A percentile compares a stretch with the other conserved stretches of the same genome.
Evolutionary conservation across 768 basidiomycete genomes (phyloP).

Genomic region (Nidularia pulvinata): DNA sequence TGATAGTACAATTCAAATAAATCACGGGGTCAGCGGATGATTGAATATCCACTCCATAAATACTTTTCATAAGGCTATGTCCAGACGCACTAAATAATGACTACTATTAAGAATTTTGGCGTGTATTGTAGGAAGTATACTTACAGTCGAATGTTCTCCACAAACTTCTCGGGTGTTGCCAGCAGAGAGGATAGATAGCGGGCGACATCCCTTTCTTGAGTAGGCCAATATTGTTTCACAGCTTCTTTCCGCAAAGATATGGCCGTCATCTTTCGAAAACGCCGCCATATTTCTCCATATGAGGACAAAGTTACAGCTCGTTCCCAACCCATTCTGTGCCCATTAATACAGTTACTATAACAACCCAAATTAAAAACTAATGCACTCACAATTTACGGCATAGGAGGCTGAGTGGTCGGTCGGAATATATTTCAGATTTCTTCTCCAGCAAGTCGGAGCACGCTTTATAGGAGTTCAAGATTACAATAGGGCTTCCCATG

Average conservation of each 20-base stretch:
- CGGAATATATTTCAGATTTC: conserved; percentile 22
- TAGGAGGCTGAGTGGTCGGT: conserved; percentile 13
- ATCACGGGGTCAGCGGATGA: conserved; percentile 15
- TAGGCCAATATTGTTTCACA: conserved; percentile 15
- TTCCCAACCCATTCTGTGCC: conserved; percentile 18
- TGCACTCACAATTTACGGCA: conserved; percentile 10
- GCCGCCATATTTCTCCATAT: conserved; percentile 21
- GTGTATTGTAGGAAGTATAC: conserved; percentile 1
- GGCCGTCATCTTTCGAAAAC: conserved; percentile 19
- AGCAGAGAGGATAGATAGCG: conserved; percentile 15
- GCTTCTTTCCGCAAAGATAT: conserved; percentile 18
- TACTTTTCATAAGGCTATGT: conserved; percentile 13
- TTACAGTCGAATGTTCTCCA: conserved; percentile 23
- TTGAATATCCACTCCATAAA: conserved; percentile 22
- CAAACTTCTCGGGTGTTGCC: conserved; percentile 15
- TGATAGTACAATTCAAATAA: neutral
- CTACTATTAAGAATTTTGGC: neutral
- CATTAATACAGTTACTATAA: neutral
- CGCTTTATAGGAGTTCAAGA: conserved; percentile 19
- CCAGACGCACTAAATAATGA: conserved; percentile 15
- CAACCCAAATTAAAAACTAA: too few species aligned
- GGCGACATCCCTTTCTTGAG: conserved; percentile 15
- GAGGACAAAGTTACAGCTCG: conserved; percentile 16
- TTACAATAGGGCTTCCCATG: conserved; percentile 18
- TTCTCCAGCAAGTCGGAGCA: conserved; percentile 23